phyloP scores from a whole-genome alignment of 768 basidiomycete genomes.

The Boletus speciosus region DNA sequence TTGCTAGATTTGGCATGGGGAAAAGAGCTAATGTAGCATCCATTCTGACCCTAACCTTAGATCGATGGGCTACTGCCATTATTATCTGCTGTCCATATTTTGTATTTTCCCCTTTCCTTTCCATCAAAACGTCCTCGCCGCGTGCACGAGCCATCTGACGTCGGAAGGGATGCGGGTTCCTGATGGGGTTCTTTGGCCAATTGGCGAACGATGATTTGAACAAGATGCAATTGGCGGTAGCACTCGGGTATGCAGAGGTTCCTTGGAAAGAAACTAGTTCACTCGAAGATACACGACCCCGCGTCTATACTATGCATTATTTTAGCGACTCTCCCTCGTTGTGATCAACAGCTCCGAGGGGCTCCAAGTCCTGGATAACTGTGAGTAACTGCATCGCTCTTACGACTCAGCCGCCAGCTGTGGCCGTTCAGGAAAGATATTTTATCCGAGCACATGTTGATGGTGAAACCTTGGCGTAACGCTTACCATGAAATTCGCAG shows the following conservation, averaged over 20 bases:
- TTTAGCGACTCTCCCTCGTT: background rate
- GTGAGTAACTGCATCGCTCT: background rate
- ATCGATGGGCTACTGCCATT: background rate
- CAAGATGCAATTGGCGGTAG: too few species aligned
- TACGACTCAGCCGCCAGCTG: background rate
- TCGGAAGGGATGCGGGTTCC: background rate
- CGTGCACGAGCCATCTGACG: background rate
- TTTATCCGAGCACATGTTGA: background rate
- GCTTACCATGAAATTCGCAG: background rate
- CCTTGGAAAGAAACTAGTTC: background rate
- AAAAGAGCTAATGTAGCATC: background rate
- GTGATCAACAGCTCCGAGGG: background rate
- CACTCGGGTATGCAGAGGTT: too few species aligned
- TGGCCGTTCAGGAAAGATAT: background rate
- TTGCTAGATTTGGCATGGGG: background rate
- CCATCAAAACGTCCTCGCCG: background rate
- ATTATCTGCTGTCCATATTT: background rate
- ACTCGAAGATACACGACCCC: background rate
- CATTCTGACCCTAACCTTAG: conserved; percentile 12
- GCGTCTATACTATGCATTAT: background rate
- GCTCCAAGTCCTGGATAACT: background rate
- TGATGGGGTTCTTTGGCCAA: conserved; percentile 2
- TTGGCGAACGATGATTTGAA: conserved; percentile 14
- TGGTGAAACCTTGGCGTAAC: background rate
- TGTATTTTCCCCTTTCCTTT: background rate